phyloP scores from a whole-genome alignment of 2,329 filamentous ascomycete genomes.

The Talaromyces amestolkiae region DNA sequence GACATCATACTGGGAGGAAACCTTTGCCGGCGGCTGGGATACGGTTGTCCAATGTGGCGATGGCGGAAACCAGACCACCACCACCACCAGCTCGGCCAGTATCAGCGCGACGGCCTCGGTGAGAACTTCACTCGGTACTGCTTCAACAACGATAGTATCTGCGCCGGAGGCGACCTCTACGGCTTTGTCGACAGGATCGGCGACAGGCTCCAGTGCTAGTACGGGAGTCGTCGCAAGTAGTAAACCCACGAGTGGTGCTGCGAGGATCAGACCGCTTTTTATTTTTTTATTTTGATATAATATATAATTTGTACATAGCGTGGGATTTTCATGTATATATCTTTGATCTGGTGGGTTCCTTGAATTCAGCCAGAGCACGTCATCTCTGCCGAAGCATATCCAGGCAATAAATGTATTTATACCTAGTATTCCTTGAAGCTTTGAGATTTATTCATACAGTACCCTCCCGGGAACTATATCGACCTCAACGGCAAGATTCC shows the following conservation, averaged over 20 bases:
- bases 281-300: not conserved
- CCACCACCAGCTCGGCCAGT: conserved; percentile 19
- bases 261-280: conserved; percentile 20
- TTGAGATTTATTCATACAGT: not conserved
- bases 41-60: conserved; percentile 23
- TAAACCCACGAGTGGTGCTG: conserved; percentile 24
- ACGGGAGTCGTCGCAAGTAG: conserved; percentile 15
- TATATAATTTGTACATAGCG: not conserved
- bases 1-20: conserved; percentile 28
- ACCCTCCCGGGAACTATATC: too few species aligned
- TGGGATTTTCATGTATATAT: not conserved
- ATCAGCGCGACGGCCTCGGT: conserved; percentile 9
- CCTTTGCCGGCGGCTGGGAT: conserved; percentile 28
- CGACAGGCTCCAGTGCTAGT: conserved; percentile 10
- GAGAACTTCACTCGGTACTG: not conserved
- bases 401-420: too few species aligned
- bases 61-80: conserved; percentile 20
- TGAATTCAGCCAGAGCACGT: not conserved
- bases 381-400: not conserved
- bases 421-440: not conserved
- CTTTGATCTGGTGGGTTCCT: not conserved
- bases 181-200: not conserved
- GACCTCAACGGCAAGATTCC: too few species aligned
- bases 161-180: not conserved
- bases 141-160: not conserved